Evolutionary conservation across 2,329 filamentous ascomycete genomes (phyloP), one percentile per base, ranked within the genome.

Genomic region (Xylariaceae sp.): DNA sequence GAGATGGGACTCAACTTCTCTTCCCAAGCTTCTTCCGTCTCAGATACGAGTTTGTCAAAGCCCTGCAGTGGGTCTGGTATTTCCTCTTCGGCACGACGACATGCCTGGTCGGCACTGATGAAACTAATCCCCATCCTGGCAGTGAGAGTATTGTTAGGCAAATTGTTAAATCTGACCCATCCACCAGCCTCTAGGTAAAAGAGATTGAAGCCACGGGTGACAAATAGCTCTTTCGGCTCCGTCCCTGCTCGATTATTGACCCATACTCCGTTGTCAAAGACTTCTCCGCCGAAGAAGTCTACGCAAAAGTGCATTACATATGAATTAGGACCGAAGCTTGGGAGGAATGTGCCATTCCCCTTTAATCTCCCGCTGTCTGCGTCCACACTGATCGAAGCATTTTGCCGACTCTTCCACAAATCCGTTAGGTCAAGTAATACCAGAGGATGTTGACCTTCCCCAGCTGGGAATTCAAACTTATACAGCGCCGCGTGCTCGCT

Each of bases 61-160:
- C 85, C 81, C 20, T 66, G 81, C 75, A 48, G 80, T 72, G 81
- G 86, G 1, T 79, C 68, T 0, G 85, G 81, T 10, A 89, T 85
- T 62, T 90, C 87, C 1, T 69, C 75, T 67, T 87, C 81, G 0
- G 84, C 86, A 63, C 84, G 87, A 2, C 70, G 65, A 65, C 87
- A 90, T 1, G 87, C 87, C 68, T 87, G 81, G 0, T 79, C 76
- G 1, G 77, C 73, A 60, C 81, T 86, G 56, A 88, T 81, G 68
- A 88, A 88, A 57, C 85, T 89, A 7, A 88, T 72, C 0, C 86
- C 87, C 48, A 88, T 81, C 20, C 86, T 76, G 7, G 79, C 84
- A n/a, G 81, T 71, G 14, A 89, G 74, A 2, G 77, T 77, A 20
- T 77, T 76, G 50, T 80, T 62, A n/a, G 45, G 42, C 7, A 73